Conservation (phyloP, 2,329 filamentous ascomycete genomes). For the Neonectria hederae region DNA sequence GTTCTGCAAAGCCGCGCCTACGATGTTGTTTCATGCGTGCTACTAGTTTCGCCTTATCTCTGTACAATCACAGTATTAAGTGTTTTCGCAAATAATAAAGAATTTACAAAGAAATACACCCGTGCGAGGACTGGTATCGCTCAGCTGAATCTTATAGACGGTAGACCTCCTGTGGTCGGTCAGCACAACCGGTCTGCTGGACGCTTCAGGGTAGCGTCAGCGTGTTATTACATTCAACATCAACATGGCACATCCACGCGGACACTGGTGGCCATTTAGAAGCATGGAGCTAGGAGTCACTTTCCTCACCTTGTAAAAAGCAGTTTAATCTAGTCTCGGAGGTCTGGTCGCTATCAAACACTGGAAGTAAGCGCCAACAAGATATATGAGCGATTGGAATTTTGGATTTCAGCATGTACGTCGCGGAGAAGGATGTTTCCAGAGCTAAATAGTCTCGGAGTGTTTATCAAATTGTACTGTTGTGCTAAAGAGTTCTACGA, state of each 20-base stretch:
- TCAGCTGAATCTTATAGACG: not conserved
- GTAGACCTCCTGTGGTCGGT: not conserved
- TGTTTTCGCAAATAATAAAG: too few relatives aligned
- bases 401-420: too few relatives aligned
- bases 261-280: not conserved
- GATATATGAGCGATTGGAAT: not conserved
- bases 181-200: not conserved
- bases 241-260: not conserved
- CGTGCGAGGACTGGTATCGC: too few relatives aligned
- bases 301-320: not conserved
- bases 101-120: too few relatives aligned
- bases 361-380: not conserved
- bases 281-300: not conserved
- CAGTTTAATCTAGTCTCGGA: not conserved
- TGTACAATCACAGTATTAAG: too few relatives aligned
- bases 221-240: not conserved
- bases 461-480: not conserved
- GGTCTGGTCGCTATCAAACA: not conserved
- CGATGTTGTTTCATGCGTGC: not conserved
- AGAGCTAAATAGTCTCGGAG: not conserved
- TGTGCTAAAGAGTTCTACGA: not conserved
- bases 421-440: not conserved
- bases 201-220: not conserved
- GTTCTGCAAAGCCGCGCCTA: not conserved
- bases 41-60: not conserved